phyloP scores from a whole-genome alignment of 306 rosid genomes.

The Arachis stenosperma region DNA sequence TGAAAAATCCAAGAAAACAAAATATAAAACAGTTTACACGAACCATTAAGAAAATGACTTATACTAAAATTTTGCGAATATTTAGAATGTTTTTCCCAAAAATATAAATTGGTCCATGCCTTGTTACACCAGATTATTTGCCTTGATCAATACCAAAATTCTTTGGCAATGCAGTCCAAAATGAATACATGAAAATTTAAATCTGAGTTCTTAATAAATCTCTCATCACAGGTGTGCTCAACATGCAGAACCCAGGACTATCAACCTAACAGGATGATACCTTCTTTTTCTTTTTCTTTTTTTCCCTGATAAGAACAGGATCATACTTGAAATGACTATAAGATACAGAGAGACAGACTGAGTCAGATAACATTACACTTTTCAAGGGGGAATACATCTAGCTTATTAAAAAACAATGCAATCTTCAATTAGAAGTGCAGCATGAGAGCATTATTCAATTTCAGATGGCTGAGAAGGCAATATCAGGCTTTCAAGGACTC shows the following conservation, averaged over 20 bases:
- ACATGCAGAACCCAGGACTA: constrained; percentile 20
- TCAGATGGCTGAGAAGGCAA: constrained; percentile 31
- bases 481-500: constrained; percentile 58
- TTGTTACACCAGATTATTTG: background rate
- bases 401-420: constrained; percentile 20
- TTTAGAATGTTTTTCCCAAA: too few relatives aligned
- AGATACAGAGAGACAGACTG: constrained; percentile 9
- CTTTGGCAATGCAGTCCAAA: background rate
- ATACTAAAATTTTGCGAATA: too few relatives aligned
- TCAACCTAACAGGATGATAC: background rate
- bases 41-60: too few relatives aligned
- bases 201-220: constrained; percentile 15
- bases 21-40: too few relatives aligned
- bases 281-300: background rate
- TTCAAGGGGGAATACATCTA: background rate
- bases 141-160: background rate
- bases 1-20: too few relatives aligned
- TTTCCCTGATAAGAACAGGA: background rate
- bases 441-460: constrained; percentile 49
- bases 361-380: constrained; percentile 17
- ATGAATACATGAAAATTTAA: background rate
- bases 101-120: background rate
- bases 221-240: constrained; percentile 17
- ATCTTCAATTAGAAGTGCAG: constrained; percentile 31
- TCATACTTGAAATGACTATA: constrained; percentile 18